A percentile compares a stretch with the other conserved stretches of the same genome.
Conservation (phyloP, 192 early-diverging fungal species). For the Coemansia asiatica region DNA sequence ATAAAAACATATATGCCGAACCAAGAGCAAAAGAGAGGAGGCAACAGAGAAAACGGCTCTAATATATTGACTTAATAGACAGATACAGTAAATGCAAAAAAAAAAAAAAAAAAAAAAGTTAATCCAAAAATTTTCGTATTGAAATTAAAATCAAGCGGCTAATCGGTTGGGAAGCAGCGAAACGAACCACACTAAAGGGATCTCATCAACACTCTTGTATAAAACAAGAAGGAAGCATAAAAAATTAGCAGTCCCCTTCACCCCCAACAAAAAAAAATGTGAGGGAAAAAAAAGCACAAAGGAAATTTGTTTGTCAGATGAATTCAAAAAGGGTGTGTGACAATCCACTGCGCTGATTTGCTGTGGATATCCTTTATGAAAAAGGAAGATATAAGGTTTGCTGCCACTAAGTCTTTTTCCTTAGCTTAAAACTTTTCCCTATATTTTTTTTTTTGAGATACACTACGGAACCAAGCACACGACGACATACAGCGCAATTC, state of each 20-base stretch:
- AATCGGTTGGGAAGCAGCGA: background rate
- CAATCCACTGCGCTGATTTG: background rate
- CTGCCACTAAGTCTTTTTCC: no score
- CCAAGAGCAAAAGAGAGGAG: background rate
- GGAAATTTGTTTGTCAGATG: no score
- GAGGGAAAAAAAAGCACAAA: no score
- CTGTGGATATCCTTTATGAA: no score
- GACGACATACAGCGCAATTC: background rate
- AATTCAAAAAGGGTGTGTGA: no score
- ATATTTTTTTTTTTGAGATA: background rate
- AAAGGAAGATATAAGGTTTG: no score
- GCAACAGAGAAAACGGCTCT: background rate
- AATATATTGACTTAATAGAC: background rate
- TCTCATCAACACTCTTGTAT: background rate
- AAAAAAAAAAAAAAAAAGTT: background rate
- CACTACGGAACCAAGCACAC: background rate
- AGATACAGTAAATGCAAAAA: slow-evolving; percentile 1
- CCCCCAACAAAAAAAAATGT: no score
- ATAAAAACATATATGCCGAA: slow-evolving; percentile 12
- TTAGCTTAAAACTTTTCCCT: no score
- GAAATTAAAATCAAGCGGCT: background rate
- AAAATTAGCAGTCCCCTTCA: no score
- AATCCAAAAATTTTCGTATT: background rate
- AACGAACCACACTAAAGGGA: slow-evolving; percentile 9
- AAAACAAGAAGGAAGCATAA: background rate